Evolutionary conservation across 2,329 filamentous ascomycete genomes (phyloP).

Genomic region (Hypoxylon sp.): DNA sequence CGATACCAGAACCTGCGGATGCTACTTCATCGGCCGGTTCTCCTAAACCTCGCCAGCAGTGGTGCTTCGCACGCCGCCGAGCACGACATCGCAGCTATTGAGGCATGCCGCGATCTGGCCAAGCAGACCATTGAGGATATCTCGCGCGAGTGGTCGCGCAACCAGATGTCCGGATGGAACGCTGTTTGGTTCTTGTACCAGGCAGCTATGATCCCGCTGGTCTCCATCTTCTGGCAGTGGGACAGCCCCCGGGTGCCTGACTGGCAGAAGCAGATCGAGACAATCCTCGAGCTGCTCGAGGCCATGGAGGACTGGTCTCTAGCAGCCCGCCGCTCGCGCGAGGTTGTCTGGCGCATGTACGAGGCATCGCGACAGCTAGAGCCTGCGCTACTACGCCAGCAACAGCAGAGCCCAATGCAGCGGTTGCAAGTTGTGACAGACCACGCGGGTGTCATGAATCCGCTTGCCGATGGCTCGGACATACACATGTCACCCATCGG

Average conservation of each 20-base stretch:
- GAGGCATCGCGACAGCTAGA: constrained; percentile 63
- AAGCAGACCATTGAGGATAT: constrained; percentile 80
- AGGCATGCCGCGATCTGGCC: constrained; percentile 76
- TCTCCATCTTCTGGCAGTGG: constrained; percentile 78
- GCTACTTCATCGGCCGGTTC: constrained; percentile 77
- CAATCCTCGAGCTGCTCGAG: constrained; percentile 70
- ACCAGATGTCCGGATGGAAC: constrained; percentile 84
- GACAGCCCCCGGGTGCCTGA: constrained; percentile 60
- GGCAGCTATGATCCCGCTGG: constrained; percentile 80
- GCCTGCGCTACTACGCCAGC: constrained; percentile 47
- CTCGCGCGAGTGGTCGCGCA: constrained; percentile 74
- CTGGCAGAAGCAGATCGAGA: constrained; percentile 69
- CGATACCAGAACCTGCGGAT: constrained; percentile 82
- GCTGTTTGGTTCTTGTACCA: constrained; percentile 86
- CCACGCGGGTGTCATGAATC: constrained; percentile 49
- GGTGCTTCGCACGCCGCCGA: constrained; percentile 63
- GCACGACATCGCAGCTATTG: constrained; percentile 75
- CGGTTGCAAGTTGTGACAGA: constrained; percentile 51
- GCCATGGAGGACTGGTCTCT: constrained; percentile 74
- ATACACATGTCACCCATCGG: constrained; percentile 65
- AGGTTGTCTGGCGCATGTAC: constrained; percentile 73
- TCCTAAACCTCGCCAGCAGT: constrained; percentile 73
- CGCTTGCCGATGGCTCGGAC: constrained; percentile 54
- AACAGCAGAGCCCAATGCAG: constrained; percentile 48
- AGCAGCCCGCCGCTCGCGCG: constrained; percentile 70